These are phyloP conservation scores for Russula lepida DNA, from an alignment of 768 basidiomycete genomes.

Conservation along the genomic window DNA sequence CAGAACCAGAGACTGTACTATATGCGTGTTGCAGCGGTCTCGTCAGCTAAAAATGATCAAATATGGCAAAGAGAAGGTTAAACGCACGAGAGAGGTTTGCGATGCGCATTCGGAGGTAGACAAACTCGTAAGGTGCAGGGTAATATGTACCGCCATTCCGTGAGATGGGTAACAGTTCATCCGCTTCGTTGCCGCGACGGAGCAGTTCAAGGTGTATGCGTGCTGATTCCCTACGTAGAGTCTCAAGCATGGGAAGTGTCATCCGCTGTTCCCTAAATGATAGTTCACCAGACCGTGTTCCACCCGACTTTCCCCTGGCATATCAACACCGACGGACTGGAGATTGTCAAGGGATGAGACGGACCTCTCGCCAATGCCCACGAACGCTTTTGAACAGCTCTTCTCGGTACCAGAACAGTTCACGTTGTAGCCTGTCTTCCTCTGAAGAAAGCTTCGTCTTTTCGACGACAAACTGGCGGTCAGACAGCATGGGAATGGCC, in stretches of 20 bases:
- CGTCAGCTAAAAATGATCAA: background rate
- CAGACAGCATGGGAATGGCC: conserved; percentile 77
- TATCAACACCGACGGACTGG: background rate
- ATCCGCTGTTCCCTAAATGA: conserved; percentile 72
- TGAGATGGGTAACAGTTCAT: conserved; percentile 19
- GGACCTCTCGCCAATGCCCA: conserved; percentile 82
- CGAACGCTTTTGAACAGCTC: conserved; percentile 61
- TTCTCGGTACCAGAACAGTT: conserved; percentile 96
- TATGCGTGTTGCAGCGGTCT: conserved; percentile 23
- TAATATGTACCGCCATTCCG: conserved; percentile 38
- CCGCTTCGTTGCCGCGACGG: conserved; percentile 17
- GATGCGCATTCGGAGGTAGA: conserved; percentile 48
- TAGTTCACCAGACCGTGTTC: conserved; percentile 65
- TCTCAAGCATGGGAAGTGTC: conserved; percentile 71
- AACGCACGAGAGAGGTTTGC: conserved; percentile 62
- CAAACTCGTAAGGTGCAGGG: conserved; percentile 51
- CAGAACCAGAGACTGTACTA: conserved; percentile 47
- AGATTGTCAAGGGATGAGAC: conserved; percentile 16
- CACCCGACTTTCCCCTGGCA: conserved; percentile 51
- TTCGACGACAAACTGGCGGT: conserved; percentile 85
- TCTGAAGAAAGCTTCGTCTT: conserved; percentile 52
- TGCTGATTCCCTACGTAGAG: conserved; percentile 60
- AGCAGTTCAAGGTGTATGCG: conserved; percentile 39
- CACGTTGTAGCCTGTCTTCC: conserved; percentile 59
- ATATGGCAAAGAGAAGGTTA: background rate